Evolutionary conservation across 495 filamentous ascomycete species (phyloP).

Genomic region (Daldinia caldariorum): DNA sequence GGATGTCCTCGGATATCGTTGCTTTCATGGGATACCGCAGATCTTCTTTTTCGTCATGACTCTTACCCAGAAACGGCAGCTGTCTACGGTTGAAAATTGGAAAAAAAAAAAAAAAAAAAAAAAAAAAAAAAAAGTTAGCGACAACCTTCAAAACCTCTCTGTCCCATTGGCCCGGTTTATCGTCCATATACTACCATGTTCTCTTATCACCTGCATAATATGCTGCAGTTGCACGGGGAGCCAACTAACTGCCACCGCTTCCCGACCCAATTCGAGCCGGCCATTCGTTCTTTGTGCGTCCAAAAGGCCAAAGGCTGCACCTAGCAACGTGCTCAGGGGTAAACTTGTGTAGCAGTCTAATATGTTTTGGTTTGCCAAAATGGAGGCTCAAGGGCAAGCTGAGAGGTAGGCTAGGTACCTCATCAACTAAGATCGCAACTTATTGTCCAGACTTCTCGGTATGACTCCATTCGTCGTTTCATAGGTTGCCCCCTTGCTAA

Average conservation of each 20-base stretch:
- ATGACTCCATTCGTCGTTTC: neutral
- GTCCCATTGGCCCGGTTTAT: neutral
- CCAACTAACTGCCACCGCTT: conserved; percentile 24
- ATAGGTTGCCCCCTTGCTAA: conserved; percentile 1
- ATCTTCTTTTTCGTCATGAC: neutral
- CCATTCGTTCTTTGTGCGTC: conserved; percentile 11
- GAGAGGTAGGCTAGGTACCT: neutral
- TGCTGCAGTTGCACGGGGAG: conserved; percentile 16
- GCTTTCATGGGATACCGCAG: no score
- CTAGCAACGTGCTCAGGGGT: conserved; percentile 17
- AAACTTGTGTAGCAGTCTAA: conserved; percentile 4
- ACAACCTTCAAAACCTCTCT: neutral
- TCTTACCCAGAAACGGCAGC: no score
- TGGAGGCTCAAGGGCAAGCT: conserved; percentile 6
- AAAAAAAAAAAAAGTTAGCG: neutral
- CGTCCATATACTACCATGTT: conserved; percentile 5
- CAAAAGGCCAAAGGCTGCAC: conserved; percentile 15
- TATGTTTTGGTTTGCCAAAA: conserved; percentile 8
- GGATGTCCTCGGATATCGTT: no score
- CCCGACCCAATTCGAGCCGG: conserved; percentile 22
- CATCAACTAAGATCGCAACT: conserved; percentile 14
- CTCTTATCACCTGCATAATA: conserved; percentile 1
- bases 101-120: no score
- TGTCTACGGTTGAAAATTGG: no score
- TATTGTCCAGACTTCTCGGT: conserved; percentile 12